Conservation (phyloP, 257 asterid genomes). For the Solanum pinnatisectum region DNA sequence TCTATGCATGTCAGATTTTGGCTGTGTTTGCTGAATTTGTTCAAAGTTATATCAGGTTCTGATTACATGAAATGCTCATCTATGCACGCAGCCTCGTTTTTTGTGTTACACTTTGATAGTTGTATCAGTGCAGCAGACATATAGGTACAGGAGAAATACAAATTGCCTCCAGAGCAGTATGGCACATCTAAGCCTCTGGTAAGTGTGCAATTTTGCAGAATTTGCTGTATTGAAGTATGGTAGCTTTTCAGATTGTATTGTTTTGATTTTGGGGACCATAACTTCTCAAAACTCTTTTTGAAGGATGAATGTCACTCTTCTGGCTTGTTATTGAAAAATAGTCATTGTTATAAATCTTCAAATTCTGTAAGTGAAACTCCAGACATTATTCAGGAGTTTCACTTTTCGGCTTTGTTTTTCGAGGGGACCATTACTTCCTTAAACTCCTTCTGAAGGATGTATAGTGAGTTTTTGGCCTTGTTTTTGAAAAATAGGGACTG, state of each 20-base stretch:
- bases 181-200: not conserved
- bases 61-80: not conserved
- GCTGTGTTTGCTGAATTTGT: not conserved
- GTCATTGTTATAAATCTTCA: not conserved
- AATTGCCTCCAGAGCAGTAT: not conserved
- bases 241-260: not conserved
- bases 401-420: too few species aligned
- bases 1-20: constrained; percentile 16
- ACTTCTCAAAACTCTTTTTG: not conserved
- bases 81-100: not conserved
- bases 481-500: not conserved
- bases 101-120: not conserved
- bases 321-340: not conserved
- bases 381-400: too few species aligned
- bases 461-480: not conserved
- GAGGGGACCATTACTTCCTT: not conserved
- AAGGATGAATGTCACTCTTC: not conserved
- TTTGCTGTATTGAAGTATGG: not conserved
- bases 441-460: not conserved
- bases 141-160: not conserved
- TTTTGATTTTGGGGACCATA: not conserved
- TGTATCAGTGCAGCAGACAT: not conserved
- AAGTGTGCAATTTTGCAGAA: not conserved
- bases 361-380: too few species aligned
- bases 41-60: not conserved